A percentile compares a stretch with the other conserved stretches of the same genome.
These are phyloP conservation scores for Taxillus chinensis DNA, from an alignment of 164 flowering plant species.

Conservation along the genomic window DNA sequence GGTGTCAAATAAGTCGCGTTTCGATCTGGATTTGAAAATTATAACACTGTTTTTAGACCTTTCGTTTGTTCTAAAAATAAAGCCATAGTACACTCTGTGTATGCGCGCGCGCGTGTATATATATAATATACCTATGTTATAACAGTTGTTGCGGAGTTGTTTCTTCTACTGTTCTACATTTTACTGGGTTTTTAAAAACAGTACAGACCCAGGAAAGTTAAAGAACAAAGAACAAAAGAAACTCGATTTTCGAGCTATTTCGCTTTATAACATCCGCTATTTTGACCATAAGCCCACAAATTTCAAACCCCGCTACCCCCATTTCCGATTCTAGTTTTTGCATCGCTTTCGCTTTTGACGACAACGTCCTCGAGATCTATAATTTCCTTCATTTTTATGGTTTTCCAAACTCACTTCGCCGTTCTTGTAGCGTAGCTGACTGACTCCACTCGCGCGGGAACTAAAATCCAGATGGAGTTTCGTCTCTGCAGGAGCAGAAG, in stretches of 20 bases:
- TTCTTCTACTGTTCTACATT: too few relatives aligned
- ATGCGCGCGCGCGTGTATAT: too few relatives aligned
- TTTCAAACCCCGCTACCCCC: constrained; percentile 18
- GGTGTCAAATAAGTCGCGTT: too few relatives aligned
- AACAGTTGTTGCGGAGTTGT: too few relatives aligned
- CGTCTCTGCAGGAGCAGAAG: constrained; percentile 5
- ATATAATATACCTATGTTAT: too few relatives aligned
- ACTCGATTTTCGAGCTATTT: constrained; percentile 11
- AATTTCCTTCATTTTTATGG: constrained; percentile 6
- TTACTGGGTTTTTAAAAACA: too few relatives aligned
- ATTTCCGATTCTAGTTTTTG: constrained; percentile 9
- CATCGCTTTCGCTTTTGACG: constrained; percentile 14
- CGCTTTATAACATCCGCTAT: neutral
- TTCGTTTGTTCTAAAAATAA: too few relatives aligned
- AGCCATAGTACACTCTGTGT: too few relatives aligned
- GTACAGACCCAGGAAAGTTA: neutral
- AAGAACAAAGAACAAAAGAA: constrained; percentile 15
- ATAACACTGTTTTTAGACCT: too few relatives aligned
- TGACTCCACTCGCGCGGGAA: neutral
- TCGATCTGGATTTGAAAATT: too few relatives aligned
- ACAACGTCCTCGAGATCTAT: constrained; percentile 24
- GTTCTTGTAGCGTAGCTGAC: neutral
- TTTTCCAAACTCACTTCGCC: neutral
- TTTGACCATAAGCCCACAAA: constrained; percentile 8
- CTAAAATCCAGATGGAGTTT: constrained; percentile 16